Evolutionary conservation across 441 rosid species (phyloP).

Genomic region (Populus hybrid): DNA sequence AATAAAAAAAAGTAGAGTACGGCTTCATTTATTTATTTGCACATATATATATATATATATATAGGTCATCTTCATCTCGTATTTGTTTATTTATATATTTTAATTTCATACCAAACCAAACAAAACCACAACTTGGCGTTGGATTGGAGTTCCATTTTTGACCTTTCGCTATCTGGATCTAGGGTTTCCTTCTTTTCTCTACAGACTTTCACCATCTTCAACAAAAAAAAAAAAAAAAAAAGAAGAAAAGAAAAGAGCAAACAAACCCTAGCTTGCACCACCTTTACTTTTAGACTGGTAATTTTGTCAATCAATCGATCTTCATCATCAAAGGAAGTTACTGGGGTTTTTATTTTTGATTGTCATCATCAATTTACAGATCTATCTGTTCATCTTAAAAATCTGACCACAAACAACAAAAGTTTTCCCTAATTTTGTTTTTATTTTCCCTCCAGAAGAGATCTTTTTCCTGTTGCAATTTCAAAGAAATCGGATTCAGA

Average conservation of each 20-base stretch:
- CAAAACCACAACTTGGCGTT: neutral
- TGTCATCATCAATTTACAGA: conserved; percentile 23
- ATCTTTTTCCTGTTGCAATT: conserved; percentile 18
- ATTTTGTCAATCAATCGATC: conserved; percentile 12
- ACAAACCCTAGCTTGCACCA: conserved; percentile 19
- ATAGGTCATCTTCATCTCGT: neutral
- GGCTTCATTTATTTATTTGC: neutral
- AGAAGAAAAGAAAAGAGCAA: neutral
- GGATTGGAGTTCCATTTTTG: conserved; percentile 25
- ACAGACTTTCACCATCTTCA: conserved; percentile 17
- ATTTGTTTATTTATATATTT: neutral
- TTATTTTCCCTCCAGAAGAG: neutral
- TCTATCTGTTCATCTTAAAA: conserved; percentile 21
- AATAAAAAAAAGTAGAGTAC: neutral
- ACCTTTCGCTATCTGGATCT: conserved; percentile 56
- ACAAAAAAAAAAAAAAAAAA: neutral
- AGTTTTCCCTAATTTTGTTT: conserved; percentile 22
- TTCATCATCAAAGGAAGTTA: neutral
- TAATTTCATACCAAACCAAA: neutral
- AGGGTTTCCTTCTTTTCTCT: conserved; percentile 43
- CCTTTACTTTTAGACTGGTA: conserved; percentile 9
- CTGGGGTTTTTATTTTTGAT: conserved; percentile 13
- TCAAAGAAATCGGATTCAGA: conserved; percentile 25
- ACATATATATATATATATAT: too few species aligned
- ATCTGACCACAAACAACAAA: conserved; percentile 15